A percentile compares a stretch with the other conserved stretches of the same genome.
Conservation (phyloP, 164 flowering plant genomes). For the Piper betle region DNA sequence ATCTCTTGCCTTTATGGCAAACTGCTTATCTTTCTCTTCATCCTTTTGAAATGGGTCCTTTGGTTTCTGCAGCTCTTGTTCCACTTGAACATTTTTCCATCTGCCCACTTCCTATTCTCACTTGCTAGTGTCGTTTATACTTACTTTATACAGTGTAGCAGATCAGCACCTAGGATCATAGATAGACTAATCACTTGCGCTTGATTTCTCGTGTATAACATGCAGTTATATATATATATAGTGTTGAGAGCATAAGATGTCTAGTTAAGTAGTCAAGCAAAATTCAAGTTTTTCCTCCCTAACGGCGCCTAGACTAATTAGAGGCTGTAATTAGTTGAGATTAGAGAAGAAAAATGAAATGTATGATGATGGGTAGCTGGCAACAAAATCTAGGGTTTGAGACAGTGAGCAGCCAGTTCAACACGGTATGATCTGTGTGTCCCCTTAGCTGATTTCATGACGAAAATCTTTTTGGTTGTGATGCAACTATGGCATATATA, state of each 20-base stretch:
- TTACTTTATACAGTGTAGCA: no score
- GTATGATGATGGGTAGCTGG: not conserved
- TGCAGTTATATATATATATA: no score
- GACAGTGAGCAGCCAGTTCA: not conserved
- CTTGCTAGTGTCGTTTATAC: no score
- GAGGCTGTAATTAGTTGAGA: no score
- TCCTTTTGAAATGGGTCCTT: not conserved
- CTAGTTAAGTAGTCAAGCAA: not conserved
- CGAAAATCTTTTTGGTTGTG: not conserved
- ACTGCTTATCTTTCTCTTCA: not conserved
- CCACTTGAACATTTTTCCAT: not conserved
- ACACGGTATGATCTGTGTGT: not conserved
- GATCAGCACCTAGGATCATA: not conserved
- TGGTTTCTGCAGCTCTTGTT: not conserved
- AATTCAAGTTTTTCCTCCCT: not conserved
- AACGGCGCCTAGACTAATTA: no score
- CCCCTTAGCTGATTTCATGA: not conserved
- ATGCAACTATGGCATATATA: not conserved
- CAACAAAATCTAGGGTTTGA: not conserved
- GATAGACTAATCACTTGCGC: not conserved
- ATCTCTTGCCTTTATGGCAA: not conserved
- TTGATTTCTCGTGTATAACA: no score
- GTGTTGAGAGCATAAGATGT: not conserved
- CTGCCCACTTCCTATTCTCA: not conserved
- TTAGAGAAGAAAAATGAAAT: not conserved